Evolutionary conservation across 257 asterid genomes (phyloP), one percentile per base, ranked within the genome.

Genomic region (Solanum virginianum): DNA sequence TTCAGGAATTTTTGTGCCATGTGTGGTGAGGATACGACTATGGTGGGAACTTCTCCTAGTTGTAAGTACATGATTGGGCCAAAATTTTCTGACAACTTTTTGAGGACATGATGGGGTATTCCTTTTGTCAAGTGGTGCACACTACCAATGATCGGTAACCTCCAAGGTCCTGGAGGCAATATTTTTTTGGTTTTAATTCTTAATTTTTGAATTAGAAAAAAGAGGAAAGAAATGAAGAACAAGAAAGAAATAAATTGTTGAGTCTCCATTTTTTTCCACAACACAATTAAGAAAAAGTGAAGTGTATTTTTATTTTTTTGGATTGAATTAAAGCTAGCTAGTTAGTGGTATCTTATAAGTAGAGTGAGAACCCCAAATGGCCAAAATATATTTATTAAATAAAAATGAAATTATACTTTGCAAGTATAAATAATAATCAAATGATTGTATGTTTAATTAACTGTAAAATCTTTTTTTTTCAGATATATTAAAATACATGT

Each of bases 1-100:
- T 77, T 79, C 24, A 89, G 5, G 1, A 86, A 26, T 13, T 65
- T 51, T 20, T 79, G 60, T 10, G 89, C 88, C 9, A 49, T 1
- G 9, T 59, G 81, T 4, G 85, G 29, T 1, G 91, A 75, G 6
- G 91, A 70, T 20, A 84, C 54, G 1, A 84, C 55, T 7, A 84
- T 24, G 0, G 75, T 49, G 1, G 84, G 45, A 8, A 88, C 26
- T 60, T 86, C 85, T 3, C 91, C 91, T 0, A 88, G 63, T 16
- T 86, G 83, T 8, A 88, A 49, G 45, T 63, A 89, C 89, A 88
- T 86, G 5, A 88, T 16, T 1, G 86, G 83, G 18, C 91, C 91
- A 65, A 86, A 62, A 49, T 84, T 68, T n/a, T 4, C 5, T 1
- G 90, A 54, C 18, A 88, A 10, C 9, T 86, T 75, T 24, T 55